Evolutionary conservation across 2,329 filamentous ascomycete genomes (phyloP), one percentile per base, ranked within the genome.

Genomic region (Exophiala dermatitidis): DNA sequence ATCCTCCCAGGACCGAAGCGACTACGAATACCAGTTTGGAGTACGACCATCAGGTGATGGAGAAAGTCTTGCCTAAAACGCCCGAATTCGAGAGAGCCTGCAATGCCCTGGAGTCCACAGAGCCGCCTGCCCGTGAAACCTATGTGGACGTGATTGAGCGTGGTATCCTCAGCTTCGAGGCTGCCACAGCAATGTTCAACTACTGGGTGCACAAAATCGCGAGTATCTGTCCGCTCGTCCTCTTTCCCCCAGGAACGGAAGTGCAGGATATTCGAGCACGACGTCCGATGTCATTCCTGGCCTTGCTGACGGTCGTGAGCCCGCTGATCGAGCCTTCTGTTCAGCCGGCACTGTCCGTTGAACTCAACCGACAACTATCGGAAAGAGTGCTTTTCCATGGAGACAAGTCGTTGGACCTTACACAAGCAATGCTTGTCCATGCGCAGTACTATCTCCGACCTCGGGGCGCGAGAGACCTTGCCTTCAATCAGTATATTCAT

Each of bases 401-500:
- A 10, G 83, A 88, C 60, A 94, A 94, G 72, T 88, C 80, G 33
- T 70, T 95, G n/a, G 89, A 95, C 68, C 74, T 95, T 4, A 80
- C 93, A 7, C 89, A 95, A 69, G 81, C 87, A 1, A 71, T 94
- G 43, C 77, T 88, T 52, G 72, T 95, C 1, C 76, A 81, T 5
- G 81, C 84, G 19, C 78, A 90, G 12, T 95, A 88, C 87, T 93
- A 94, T 67, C 83, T 83, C 66, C 87, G 88, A 10, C 89, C 89
- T 0, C 83, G 90, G 60, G 79, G 85, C 61, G 86, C 86, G 51
- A 87, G 93, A 63, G 85, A 93, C 69, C 80, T 91, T 65, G 90
- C 91, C 65, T 94, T 93, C 67, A 94, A 93, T 70, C 87, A 91
- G 71, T 78, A 91, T 60, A 82, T 88, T 44, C 87, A 94, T 66